A percentile compares a stretch with the other conserved stretches of the same genome.
Evolutionary conservation across 2,329 filamentous ascomycete genomes (phyloP).

Genomic region (Monilinia laxa): DNA sequence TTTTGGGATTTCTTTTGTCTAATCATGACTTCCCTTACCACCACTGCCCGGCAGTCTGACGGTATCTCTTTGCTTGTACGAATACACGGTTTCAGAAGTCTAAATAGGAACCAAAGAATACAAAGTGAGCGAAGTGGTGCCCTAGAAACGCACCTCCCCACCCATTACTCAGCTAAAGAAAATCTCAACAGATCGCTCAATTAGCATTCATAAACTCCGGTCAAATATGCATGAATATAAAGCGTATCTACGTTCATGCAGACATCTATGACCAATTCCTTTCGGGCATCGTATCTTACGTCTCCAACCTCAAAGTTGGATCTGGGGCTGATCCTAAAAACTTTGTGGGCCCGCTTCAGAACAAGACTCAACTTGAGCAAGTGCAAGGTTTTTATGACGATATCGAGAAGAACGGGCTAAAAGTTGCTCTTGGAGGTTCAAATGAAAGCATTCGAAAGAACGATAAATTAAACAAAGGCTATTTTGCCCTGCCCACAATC

Average conservation of each 20-base stretch:
- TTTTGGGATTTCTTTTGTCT: background rate
- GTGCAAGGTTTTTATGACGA: conserved; percentile 56
- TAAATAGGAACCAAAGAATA: no score
- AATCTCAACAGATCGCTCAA: conserved; percentile 42
- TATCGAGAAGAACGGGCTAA: conserved; percentile 52
- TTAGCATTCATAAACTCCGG: conserved; percentile 53
- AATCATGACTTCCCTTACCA: background rate
- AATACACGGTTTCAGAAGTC: background rate
- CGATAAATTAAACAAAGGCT: conserved; percentile 42
- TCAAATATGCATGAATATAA: conserved; percentile 53
- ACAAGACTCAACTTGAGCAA: conserved; percentile 57
- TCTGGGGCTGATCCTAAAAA: conserved; percentile 40
- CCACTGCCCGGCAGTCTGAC: background rate
- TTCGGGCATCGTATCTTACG: conserved; percentile 49
- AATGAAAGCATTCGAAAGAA: background rate
- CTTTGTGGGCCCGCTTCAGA: conserved; percentile 58
- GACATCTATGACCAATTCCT: conserved; percentile 50
- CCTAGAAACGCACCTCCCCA: background rate
- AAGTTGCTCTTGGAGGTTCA: conserved; percentile 47
- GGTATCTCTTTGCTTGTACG: background rate
- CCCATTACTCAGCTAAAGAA: background rate
- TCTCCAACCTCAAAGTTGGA: conserved; percentile 45
- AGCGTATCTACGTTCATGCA: conserved; percentile 61
- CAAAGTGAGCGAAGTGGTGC: background rate
- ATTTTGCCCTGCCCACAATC: conserved; percentile 59